A percentile compares a stretch with the other conserved stretches of the same genome.
These are phyloP conservation scores for Colletotrichum noveboracense DNA, from an alignment of 2,329 filamentous ascomycete species.

Conservation along the genomic window DNA sequence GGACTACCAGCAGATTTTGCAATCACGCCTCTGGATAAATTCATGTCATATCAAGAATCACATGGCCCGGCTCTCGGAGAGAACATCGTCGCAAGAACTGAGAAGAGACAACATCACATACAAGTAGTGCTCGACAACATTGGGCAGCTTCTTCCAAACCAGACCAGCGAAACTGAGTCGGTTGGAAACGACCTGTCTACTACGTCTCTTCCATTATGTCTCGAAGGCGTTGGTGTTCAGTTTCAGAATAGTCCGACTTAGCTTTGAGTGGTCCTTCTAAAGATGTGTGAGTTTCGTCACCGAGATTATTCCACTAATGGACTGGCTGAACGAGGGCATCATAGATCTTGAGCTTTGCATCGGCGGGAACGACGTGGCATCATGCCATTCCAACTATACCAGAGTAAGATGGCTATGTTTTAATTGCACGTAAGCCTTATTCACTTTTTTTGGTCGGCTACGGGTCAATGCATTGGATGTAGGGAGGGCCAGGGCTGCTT, in stretches of 20 bases:
- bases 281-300: neutral
- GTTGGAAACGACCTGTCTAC: neutral
- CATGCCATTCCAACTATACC: too few relatives aligned
- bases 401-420: too few relatives aligned
- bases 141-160: neutral
- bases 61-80: neutral
- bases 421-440: too few relatives aligned
- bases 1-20: neutral
- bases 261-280: neutral
- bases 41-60: neutral
- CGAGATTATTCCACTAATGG: neutral
- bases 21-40: neutral
- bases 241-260: accelerated
- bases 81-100: neutral
- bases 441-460: neutral
- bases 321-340: neutral
- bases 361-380: too few relatives aligned
- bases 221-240: accelerated
- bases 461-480: neutral
- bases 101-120: neutral
- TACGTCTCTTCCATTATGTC: neutral
- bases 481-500: neutral
- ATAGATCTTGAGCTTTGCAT: neutral
- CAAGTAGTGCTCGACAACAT: neutral
- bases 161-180: neutral